These are phyloP conservation scores for Nitzschia inconspicua DNA, from an alignment of 108 stramenopile species.

Conservation along the genomic window DNA sequence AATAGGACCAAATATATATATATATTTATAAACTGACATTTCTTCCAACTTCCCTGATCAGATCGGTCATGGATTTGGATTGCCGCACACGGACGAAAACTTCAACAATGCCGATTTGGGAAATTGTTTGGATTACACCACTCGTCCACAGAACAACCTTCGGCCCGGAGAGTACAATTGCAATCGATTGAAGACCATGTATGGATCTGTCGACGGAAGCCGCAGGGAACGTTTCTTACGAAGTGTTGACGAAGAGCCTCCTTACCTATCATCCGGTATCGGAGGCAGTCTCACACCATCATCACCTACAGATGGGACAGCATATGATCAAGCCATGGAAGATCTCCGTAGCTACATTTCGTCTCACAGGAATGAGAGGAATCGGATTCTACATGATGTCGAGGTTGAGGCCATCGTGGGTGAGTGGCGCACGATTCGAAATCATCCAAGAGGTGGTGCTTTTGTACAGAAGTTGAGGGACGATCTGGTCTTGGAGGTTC, in stretches of 20 bases:
- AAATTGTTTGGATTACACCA: slow-evolving; percentile 80
- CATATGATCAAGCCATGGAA: slow-evolving; percentile 3
- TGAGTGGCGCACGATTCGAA: neutral
- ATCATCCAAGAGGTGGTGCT: slow-evolving; percentile 2
- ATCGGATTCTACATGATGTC: too few species aligned
- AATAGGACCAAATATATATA: too few species aligned
- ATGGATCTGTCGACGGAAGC: slow-evolving; percentile 34
- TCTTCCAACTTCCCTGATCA: too few species aligned
- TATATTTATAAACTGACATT: too few species aligned
- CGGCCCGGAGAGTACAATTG: slow-evolving; percentile 52
- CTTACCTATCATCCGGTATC: neutral
- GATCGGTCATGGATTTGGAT: slow-evolving; percentile 68
- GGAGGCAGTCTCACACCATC: neutral
- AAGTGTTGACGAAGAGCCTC: neutral
- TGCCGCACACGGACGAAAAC: slow-evolving; percentile 81
- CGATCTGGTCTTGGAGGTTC: neutral
- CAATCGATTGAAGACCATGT: slow-evolving; percentile 38
- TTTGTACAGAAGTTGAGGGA: slow-evolving; percentile 1
- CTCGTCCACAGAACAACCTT: slow-evolving; percentile 46
- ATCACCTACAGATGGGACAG: slow-evolving; percentile 5
- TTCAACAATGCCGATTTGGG: slow-evolving; percentile 61
- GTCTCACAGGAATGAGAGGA: too few species aligned
- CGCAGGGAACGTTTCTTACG: neutral
- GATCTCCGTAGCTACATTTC: neutral
- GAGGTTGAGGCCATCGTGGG: too few species aligned